Evolutionary conservation across 2,329 filamentous ascomycete genomes (phyloP), one percentile per base, ranked within the genome.

Genomic region (Paracorniculantispora psalliotae): DNA sequence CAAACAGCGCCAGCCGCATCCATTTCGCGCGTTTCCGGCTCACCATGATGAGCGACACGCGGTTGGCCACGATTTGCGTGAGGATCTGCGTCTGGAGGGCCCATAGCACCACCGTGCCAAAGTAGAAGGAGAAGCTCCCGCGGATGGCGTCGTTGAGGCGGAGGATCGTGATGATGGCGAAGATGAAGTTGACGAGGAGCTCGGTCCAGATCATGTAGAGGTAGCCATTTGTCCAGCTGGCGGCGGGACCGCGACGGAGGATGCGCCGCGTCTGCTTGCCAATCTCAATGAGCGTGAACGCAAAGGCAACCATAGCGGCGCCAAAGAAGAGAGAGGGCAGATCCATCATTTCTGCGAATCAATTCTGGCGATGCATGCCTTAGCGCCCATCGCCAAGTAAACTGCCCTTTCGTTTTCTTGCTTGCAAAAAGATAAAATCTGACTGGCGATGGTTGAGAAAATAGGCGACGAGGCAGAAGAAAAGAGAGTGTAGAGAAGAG

Each of bases 21-120:
- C 63, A 65, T 1, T 49, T 61, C 10, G 72, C 67, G 10, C 70
- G 72, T 0, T 60, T 68, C 25, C 69, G 69, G 57, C 75, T 69
- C 43, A 71, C 70, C 53, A 75, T 74, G 39, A 78, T 76, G 6
- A 78, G 66, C 0, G 71, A 66, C 15, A 77, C 72, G 46, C 76
- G 74, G 59, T 78, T 78, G 59, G 75, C 73, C 57, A 78, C 77
- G 50, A 78, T 77, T 59, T 78, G 76, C 56, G 75, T 72, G 4
- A 77, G 65, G 0, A 77, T 66, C 41, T 77, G 75, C 6, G 75
- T 75, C 47, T 72, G 67, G 13, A 69, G 60, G 6, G 61, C 59
- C 63, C 64, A 66, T 15, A 65, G 51, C 12, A 39, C 21, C 5
- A 62, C 62, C n/a, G 50, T 60, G 44, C 26, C 50, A 33, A 55